A percentile compares a stretch with the other conserved stretches of the same genome.
phyloP scores from a whole-genome alignment of 2,329 filamentous ascomycete genomes.

The Alternaria sp. region DNA sequence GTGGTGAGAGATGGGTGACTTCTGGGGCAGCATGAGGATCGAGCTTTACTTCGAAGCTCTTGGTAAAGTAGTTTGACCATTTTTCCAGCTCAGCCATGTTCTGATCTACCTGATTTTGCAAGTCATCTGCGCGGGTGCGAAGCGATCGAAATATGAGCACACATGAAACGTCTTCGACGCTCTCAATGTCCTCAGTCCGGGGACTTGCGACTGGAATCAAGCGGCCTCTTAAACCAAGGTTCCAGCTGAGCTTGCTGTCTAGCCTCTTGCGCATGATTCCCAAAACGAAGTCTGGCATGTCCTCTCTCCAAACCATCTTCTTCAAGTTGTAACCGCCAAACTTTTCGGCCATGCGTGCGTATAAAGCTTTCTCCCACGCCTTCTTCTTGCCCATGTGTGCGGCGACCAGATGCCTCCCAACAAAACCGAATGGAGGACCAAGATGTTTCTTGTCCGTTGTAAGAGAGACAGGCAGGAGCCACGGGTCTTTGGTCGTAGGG shows the following conservation, averaged over 20 bases:
- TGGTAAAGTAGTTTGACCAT: slow-evolving; percentile 30
- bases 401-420: slow-evolving; percentile 26
- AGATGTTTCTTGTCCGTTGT: slow-evolving; percentile 35
- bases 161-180: slow-evolving; percentile 41
- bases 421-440: slow-evolving; percentile 39
- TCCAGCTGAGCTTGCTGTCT: slow-evolving; percentile 50
- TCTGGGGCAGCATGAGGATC: slow-evolving; percentile 38
- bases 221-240: slow-evolving; percentile 37
- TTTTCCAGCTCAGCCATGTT: slow-evolving; percentile 37
- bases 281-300: slow-evolving; percentile 58
- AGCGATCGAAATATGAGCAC: slow-evolving; percentile 40
- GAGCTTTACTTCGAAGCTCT: slow-evolving; percentile 23
- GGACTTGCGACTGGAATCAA: slow-evolving; percentile 36
- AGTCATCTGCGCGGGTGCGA: slow-evolving; percentile 36
- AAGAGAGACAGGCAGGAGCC: slow-evolving; percentile 63
- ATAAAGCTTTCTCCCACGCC: slow-evolving; percentile 33
- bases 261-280: slow-evolving; percentile 50
- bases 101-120: slow-evolving; percentile 23
- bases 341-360: slow-evolving; percentile 48
- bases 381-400: slow-evolving; percentile 33
- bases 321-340: slow-evolving; percentile 42
- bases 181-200: slow-evolving; percentile 30
- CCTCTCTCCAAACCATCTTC: slow-evolving; percentile 56
- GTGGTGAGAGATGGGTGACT: slow-evolving; percentile 36
- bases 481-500: slow-evolving; percentile 62